These are phyloP conservation scores for Brassica juncea DNA, from an alignment of 345 rosid genomes.

Conservation along the genomic window DNA sequence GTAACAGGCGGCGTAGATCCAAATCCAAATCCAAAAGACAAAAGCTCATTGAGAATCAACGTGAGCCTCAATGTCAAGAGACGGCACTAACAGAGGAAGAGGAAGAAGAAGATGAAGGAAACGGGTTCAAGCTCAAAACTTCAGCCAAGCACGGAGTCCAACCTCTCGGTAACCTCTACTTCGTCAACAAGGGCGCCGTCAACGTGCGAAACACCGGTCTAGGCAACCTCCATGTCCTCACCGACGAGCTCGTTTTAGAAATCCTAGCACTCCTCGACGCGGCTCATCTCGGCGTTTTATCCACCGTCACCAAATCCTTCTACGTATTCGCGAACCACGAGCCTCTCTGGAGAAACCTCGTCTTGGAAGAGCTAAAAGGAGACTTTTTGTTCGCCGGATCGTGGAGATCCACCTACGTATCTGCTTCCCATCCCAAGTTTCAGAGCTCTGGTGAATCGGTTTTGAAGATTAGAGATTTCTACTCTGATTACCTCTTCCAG, in stretches of 20 bases:
- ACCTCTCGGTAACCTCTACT: slow-evolving; percentile 83
- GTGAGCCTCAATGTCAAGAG: slow-evolving; percentile 14
- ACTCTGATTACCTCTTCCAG: slow-evolving; percentile 88
- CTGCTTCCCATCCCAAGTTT: slow-evolving; percentile 41
- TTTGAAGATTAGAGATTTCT: slow-evolving; percentile 71
- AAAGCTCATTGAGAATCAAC: slow-evolving; percentile 3
- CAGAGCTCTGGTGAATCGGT: slow-evolving; percentile 15
- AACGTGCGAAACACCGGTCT: slow-evolving; percentile 81
- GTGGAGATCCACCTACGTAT: slow-evolving; percentile 77
- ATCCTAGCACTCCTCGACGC: slow-evolving; percentile 66
- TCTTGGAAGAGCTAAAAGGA: slow-evolving; percentile 59
- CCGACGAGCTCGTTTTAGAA: slow-evolving; percentile 85
- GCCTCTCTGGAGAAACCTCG: slow-evolving; percentile 88
- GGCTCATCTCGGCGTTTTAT: slow-evolving; percentile 62
- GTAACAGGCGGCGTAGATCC: slow-evolving; percentile 16
- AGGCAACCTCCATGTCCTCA: slow-evolving; percentile 66
- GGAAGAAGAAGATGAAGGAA: slow-evolving; percentile 44
- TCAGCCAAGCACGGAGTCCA: slow-evolving; percentile 72
- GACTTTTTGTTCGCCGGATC: slow-evolving; percentile 62
- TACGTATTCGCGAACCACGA: slow-evolving; percentile 74
- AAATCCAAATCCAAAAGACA: slow-evolving; percentile 37
- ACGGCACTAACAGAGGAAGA: background rate
- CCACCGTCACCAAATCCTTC: slow-evolving; percentile 75
- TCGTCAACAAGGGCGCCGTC: slow-evolving; percentile 49
- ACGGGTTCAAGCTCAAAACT: slow-evolving; percentile 63